Base-by-base conservation (phyloP, 805 yeast genomes). In the Saccharomycopsis sp. region DNA sequence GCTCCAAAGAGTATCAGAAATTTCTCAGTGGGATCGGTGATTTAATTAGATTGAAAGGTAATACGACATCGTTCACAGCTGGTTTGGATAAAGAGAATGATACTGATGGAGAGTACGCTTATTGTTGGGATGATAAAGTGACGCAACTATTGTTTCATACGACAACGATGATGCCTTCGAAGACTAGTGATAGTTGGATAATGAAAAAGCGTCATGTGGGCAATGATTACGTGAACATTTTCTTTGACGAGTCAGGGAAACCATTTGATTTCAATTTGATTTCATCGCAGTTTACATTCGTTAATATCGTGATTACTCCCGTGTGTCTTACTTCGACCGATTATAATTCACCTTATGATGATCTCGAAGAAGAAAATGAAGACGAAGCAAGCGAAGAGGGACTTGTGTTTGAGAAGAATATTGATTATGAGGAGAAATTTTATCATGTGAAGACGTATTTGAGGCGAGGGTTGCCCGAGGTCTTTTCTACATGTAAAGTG, bases 191-290 rank as follows among this genome's bases (percentile, higher is more conserved):
- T 13, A 48, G 51, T 20, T 44, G 41, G 43, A 45, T 38, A 1
- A 38, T 34, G 28, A 87, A 86, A 62, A 87, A 87, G 61, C 65
- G 88, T 44, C 96, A 87, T 58, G 82, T 87, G 51, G 96, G 96
- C 5, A 87, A 87, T 63, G 75, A 86, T 57, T 80, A 77, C 59
- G 93, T 87, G 45, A 84, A 81, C 56, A 76, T 87, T 20, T 87
- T 73, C 58, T 88, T 79, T 65, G 85, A 87, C 56, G 95, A 87
- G 54, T 77, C 87, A 2, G 77, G 79, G 0, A 60, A 62, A 4
- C 74, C 77, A 3, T 85, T 84, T 62, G 76, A 81, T 49, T 82
- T 85, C 65, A 82, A 82, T 54, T 61, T 77, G 35, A 75, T 86
- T 50, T 72, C 74, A 59, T 75, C 87, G 9, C 95, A 87, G 62